Evolutionary conservation across 2,329 filamentous ascomycete species (phyloP).

Genomic region (Aureobasidium sp.): DNA sequence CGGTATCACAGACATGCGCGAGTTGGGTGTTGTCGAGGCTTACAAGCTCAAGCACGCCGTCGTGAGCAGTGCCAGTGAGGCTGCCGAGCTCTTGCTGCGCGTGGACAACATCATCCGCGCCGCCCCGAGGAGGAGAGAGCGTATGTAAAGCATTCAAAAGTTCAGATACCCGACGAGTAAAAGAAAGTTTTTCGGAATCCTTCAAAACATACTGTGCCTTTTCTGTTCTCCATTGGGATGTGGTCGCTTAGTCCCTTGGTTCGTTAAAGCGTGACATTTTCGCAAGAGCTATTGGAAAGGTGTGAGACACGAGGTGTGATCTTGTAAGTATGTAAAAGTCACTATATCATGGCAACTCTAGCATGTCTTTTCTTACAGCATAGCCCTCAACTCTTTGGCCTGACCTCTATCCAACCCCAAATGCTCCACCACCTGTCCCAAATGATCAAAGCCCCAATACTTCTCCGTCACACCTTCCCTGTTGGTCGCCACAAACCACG

Average conservation of each 20-base stretch:
- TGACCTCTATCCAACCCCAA: conserved; percentile 42
- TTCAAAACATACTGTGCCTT: not conserved
- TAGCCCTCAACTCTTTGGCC: conserved; percentile 32
- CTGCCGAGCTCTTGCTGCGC: conserved; percentile 87
- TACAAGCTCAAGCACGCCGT: conserved; percentile 99
- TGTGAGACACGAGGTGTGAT: not conserved
- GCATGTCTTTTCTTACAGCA: conserved; percentile 26
- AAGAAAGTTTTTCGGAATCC: conserved; percentile 3
- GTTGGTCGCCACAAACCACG: conserved; percentile 54
- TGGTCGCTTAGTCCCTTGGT: not conserved
- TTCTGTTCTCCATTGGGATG: not conserved
- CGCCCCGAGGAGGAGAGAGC: conserved; percentile 74
- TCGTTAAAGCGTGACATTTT: not conserved
- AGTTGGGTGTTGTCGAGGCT: conserved; percentile 90
- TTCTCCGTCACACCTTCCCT: conserved; percentile 45
- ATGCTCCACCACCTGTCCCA: conserved; percentile 49
- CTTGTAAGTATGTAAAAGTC: not conserved
- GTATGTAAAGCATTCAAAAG: conserved; percentile 48
- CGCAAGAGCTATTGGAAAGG: not conserved
- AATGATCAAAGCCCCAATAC: conserved; percentile 56
- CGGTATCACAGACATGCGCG: conserved; percentile 90
- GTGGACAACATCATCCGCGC: conserved; percentile 98
- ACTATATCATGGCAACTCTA: not conserved
- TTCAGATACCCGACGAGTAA: conserved; percentile 13
- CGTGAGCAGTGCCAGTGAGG: conserved; percentile 91